These are phyloP conservation scores for Crataegus laevigata DNA, from an alignment of 306 rosid genomes.

Conservation along the genomic window DNA sequence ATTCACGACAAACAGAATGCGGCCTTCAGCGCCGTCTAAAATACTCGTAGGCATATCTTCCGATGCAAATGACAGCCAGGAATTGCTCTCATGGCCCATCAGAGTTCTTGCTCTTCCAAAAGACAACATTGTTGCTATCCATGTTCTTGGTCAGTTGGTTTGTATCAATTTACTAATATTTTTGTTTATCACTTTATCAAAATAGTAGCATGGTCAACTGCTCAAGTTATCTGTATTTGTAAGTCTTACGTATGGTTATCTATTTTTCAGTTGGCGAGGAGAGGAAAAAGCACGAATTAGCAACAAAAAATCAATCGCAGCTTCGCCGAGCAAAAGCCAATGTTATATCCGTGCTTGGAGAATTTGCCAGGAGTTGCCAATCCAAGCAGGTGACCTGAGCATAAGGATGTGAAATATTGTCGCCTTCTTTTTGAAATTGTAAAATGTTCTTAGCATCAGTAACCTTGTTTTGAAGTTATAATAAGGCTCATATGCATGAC, in stretches of 20 bases:
- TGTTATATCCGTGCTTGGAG: constrained; percentile 86
- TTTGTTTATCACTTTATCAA: neutral
- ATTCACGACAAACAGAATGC: constrained; percentile 23
- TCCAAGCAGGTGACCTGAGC: constrained; percentile 54
- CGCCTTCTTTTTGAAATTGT: neutral
- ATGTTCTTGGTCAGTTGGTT: constrained; percentile 66
- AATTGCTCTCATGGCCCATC: constrained; percentile 69
- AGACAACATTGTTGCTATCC: constrained; percentile 71
- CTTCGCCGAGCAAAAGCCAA: constrained; percentile 79
- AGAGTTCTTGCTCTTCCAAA: constrained; percentile 63
- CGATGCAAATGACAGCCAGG: constrained; percentile 56
- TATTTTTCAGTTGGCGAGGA: constrained; percentile 36
- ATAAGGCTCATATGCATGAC: constrained; percentile 1
- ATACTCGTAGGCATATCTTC: constrained; percentile 75
- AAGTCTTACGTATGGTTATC: neutral
- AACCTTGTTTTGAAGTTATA: neutral
- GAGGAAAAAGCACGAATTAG: constrained; percentile 35
- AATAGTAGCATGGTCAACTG: neutral
- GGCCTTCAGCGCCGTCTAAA: constrained; percentile 36
- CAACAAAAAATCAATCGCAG: constrained; percentile 38
- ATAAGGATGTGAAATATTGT: neutral
- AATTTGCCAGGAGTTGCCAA: constrained; percentile 60
- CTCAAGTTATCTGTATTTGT: neutral
- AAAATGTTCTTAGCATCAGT: neutral
- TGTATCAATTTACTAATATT: neutral